Evolutionary conservation across 2,329 filamentous ascomycete species (phyloP).

Genomic region (Paraphaeosphaeria sporulosa): DNA sequence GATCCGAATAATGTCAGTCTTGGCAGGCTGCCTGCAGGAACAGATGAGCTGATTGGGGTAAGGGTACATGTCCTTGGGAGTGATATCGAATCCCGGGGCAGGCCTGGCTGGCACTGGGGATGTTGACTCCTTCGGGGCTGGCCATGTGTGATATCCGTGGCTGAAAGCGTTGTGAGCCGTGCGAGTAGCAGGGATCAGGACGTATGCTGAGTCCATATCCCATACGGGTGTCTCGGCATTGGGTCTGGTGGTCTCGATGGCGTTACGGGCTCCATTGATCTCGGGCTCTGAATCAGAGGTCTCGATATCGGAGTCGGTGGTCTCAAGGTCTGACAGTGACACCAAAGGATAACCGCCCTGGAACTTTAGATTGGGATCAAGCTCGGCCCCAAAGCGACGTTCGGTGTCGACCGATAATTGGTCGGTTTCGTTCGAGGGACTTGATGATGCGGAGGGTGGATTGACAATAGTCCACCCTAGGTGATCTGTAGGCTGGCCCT

Average conservation of each 20-base stretch:
- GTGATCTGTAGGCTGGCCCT: background rate
- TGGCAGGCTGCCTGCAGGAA: constrained; percentile 24
- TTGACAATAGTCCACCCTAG: background rate
- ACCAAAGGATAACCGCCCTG: too few relatives aligned
- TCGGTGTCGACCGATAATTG: background rate
- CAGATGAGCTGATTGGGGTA: constrained; percentile 24
- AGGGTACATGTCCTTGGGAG: constrained; percentile 7
- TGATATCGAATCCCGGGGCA: background rate
- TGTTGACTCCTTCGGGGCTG: background rate
- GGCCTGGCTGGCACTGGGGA: background rate
- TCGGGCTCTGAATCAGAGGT: too few relatives aligned
- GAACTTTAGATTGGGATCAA: background rate
- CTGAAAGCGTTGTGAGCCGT: background rate
- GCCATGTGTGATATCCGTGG: background rate
- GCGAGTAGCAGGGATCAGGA: background rate
- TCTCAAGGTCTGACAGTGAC: too few relatives aligned
- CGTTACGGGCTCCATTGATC: too few relatives aligned
- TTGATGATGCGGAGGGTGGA: too few relatives aligned
- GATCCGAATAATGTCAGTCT: constrained; percentile 15
- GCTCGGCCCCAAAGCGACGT: background rate
- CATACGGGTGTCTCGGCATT: background rate
- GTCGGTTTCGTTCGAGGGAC: background rate
- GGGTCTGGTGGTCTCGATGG: background rate
- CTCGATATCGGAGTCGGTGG: background rate
- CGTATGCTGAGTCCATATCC: background rate